Base-by-base conservation (phyloP, 192 early-diverging fungal genomes). In the Chytriomyces sp. region DNA sequence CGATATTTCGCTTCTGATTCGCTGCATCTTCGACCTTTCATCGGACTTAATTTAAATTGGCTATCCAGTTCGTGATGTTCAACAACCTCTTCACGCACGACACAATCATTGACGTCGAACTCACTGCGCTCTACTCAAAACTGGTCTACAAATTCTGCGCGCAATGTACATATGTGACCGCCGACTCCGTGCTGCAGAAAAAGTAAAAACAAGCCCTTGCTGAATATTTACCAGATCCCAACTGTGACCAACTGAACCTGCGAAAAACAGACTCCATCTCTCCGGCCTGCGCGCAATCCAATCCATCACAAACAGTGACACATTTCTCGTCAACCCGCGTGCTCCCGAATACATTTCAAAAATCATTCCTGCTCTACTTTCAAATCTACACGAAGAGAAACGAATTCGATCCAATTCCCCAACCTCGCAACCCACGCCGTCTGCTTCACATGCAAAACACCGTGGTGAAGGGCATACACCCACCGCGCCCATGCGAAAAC, bases 81-180 rank as follows among this genome's bases (percentile, higher is more conserved):
- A 92, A 92, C 76, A 70, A 61, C 8, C 79, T 73, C 28, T 61
- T 77, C 53, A 75, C 86, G 72, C 92, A 95, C 69, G 88, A 94
- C 48, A 91, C 91, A 0, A 88, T 85, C 60, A 90, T 95, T 45
- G 94, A 97, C 80, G 75, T 62, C 11, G 85, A 86, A 46, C 83
- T 90, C n/a, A 79, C 83, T 26, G 47, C 8, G 6, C 43, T 75
- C 6, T 83, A 82, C 66, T 47, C 71, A 26, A n/a, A 66, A n/a
- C 77, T 83, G 46, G 69, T 84, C 47, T 23, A 59, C 7, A 79
- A 76, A 62, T 85, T 84, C 69, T 80, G 81, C 67, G 28, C 23
- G 5, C 44, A 79, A 16, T 49, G 77, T 47, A 65, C 78, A 16
- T 75, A 53, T 44, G 18, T 63, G 45, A 69, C 67, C 20, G 26